phyloP scores from a whole-genome alignment of 192 early-diverging fungal genomes.

The Spizellomyces sp. region DNA sequence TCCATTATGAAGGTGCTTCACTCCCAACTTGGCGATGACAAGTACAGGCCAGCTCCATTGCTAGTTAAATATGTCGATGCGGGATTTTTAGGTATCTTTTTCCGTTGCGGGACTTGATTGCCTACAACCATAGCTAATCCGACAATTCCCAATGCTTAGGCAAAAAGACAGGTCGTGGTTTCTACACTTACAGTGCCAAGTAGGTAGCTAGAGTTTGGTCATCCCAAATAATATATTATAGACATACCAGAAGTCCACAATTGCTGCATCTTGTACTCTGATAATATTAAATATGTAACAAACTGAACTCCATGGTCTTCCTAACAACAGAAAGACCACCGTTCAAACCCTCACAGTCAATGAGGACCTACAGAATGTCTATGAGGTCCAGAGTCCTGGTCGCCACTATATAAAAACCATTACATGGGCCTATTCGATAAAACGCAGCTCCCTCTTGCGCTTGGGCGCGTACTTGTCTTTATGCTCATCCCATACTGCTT shows the following conservation, averaged over 20 bases:
- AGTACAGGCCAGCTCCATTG: constrained; percentile 91
- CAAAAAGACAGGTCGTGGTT: constrained; percentile 86
- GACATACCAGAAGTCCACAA: too few relatives aligned
- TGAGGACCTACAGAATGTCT: too few relatives aligned
- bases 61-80: constrained; percentile 95
- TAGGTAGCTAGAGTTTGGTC: too few relatives aligned
- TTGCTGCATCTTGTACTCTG: too few relatives aligned
- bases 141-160: constrained; percentile 30
- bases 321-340: too few relatives aligned
- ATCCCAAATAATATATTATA: too few relatives aligned
- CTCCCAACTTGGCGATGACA: constrained; percentile 86
- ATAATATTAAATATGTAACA: too few relatives aligned
- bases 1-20: constrained; percentile 96
- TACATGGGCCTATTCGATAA: constrained; percentile 55
- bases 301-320: too few relatives aligned
- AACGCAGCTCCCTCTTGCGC: constrained; percentile 62
- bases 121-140: background rate
- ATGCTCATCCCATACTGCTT: constrained; percentile 65
- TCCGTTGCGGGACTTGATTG: background rate
- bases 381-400: too few relatives aligned
- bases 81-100: constrained; percentile 75
- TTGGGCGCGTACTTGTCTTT: constrained; percentile 73
- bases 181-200: constrained; percentile 73
- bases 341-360: too few relatives aligned
- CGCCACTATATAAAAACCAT: too few relatives aligned